Conservation (phyloP, 1,284 basidiomycete species). For the Paramarasmius palmivorus region DNA sequence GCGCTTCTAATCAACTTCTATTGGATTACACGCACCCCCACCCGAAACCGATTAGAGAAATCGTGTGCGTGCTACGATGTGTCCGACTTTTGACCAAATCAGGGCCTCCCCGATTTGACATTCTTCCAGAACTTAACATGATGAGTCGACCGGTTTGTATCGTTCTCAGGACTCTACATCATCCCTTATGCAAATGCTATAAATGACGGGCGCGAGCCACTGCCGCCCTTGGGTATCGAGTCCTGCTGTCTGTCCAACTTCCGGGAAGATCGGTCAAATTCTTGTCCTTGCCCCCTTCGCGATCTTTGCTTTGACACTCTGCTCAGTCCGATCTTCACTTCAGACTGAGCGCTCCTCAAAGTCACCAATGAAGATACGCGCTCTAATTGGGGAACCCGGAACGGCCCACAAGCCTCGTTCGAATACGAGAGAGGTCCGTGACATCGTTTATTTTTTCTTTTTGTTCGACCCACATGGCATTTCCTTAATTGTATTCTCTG, state of each 20-base stretch:
- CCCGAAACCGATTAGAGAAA: conserved; percentile 35
- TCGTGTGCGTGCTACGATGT: conserved; percentile 38
- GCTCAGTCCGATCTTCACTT: not conserved
- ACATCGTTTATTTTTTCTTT: not conserved
- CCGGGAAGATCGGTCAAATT: not conserved
- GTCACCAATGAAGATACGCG: not conserved
- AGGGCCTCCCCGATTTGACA: conserved; percentile 46
- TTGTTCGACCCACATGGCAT: not conserved
- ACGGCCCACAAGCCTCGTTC: not conserved
- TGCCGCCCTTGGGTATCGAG: conserved; percentile 1
- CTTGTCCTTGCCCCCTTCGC: not conserved
- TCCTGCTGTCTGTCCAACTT: not conserved
- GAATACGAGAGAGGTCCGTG: not conserved
- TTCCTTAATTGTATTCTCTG: not conserved
- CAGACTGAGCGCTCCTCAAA: not conserved
- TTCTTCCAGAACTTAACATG: conserved; percentile 47
- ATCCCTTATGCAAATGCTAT: conserved; percentile 36
- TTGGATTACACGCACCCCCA: conserved; percentile 30
- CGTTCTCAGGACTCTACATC: conserved; percentile 32
- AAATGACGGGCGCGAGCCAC: conserved; percentile 30
- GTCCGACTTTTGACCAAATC: conserved; percentile 44
- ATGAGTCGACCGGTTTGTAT: conserved; percentile 42
- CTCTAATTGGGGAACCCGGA: not conserved
- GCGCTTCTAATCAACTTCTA: conserved; percentile 42
- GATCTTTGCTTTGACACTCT: not conserved